Evolutionary conservation across 345 rosid species (phyloP).

Genomic region (Pugionium dolabratum): DNA sequence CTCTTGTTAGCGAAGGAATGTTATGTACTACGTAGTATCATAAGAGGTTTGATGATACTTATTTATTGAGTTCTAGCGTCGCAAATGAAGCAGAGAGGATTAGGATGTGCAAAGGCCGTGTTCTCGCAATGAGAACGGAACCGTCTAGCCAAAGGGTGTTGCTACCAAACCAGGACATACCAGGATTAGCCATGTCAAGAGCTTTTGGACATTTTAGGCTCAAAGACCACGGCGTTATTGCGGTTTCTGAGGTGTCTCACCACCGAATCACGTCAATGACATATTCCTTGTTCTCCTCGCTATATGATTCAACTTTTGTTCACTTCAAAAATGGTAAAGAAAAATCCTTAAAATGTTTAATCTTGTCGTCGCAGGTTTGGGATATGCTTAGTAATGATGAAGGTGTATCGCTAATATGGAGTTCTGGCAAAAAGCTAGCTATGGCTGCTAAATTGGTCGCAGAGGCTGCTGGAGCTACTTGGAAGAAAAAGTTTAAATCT

Average conservation of each 20-base stretch:
- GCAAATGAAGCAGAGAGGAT: constrained; percentile 86
- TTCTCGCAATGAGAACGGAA: constrained; percentile 62
- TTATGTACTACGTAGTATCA: neutral
- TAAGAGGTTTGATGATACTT: constrained; percentile 6
- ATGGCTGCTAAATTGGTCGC: too few relatives aligned
- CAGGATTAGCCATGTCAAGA: constrained; percentile 96
- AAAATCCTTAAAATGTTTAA: neutral
- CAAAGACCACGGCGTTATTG: constrained; percentile 70
- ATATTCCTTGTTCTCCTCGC: constrained; percentile 78
- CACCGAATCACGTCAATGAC: constrained; percentile 56
- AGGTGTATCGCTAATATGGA: too few relatives aligned
- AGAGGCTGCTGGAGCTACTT: too few relatives aligned
- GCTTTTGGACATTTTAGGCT: constrained; percentile 83
- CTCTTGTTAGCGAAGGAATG: neutral
- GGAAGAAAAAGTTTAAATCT: too few relatives aligned
- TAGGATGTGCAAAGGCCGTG: constrained; percentile 67
- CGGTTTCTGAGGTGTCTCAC: constrained; percentile 61
- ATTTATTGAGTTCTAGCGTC: neutral
- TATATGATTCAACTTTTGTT: constrained; percentile 10
- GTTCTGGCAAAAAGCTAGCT: too few relatives aligned
- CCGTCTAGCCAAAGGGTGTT: constrained; percentile 78
- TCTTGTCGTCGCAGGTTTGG: neutral
- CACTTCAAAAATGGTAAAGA: neutral
- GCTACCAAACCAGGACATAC: constrained; percentile 73
- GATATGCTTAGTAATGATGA: too few relatives aligned